Percentiles rank a stretch among this genome's conserved stretches.
Conservation (phyloP, 129 eudicot species). For the Flaveria robusta region DNA sequence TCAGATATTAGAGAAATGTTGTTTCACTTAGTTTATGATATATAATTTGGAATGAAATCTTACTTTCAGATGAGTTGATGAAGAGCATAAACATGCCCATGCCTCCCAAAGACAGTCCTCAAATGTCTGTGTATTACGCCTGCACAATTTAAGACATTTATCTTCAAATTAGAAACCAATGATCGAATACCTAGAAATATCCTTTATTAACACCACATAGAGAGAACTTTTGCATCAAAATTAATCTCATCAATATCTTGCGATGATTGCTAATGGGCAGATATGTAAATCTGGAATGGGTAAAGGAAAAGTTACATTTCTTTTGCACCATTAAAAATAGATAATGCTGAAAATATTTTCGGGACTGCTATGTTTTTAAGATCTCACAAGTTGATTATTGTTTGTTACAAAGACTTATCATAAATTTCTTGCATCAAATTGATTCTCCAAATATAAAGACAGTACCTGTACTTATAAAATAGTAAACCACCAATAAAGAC, state of each 20-base stretch:
- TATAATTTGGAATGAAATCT: constrained; percentile 27
- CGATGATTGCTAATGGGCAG: neutral
- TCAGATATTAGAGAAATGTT: constrained; percentile 7
- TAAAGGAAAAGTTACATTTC: neutral
- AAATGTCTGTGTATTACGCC: constrained; percentile 74
- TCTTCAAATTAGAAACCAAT: constrained; percentile 25
- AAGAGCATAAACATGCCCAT: constrained; percentile 95
- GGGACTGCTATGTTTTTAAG: constrained; percentile 1
- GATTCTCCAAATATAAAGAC: neutral
- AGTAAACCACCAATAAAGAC: constrained; percentile 91
- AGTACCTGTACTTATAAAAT: constrained; percentile 85
- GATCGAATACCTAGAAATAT: neutral
- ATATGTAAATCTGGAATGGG: neutral
- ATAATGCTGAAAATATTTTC: neutral
- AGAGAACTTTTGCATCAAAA: neutral
- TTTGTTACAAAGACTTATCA: constrained; percentile 8
- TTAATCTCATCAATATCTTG: neutral
- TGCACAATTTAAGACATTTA: constrained; percentile 31
- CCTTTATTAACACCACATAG: neutral
- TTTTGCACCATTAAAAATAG: neutral
- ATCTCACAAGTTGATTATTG: constrained; percentile 6
- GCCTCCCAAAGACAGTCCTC: constrained; percentile 99
- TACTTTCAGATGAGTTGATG: constrained; percentile 93
- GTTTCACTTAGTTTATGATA: constrained; percentile 27
- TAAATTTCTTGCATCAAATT: constrained; percentile 4